Evolutionary conservation across 148 eudicot genomes (phyloP).

Genomic region (Fagopyrum tataricum): DNA sequence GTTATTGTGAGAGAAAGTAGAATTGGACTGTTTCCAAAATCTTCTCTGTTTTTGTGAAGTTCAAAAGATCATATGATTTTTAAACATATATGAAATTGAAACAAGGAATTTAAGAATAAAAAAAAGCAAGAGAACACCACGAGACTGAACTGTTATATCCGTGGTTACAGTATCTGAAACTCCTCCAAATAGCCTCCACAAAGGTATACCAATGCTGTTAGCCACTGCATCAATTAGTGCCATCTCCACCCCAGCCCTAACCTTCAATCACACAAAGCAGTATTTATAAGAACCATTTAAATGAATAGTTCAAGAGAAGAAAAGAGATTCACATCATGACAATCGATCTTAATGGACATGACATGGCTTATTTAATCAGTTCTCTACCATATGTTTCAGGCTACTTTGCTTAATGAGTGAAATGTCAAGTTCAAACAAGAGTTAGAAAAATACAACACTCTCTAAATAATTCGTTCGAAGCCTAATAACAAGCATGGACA

Average conservation of each 20-base stretch:
- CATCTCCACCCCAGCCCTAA: conserved; percentile 95
- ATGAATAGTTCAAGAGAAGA: not conserved
- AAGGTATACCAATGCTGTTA: conserved; percentile 60
- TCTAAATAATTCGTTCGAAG: not conserved
- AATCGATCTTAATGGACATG: not conserved
- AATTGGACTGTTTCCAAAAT: not conserved
- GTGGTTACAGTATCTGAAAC: conserved; percentile 60
- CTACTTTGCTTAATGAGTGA: not conserved
- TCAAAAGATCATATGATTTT: not conserved
- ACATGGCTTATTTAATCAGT: not conserved
- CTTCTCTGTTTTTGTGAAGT: not conserved
- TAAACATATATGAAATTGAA: not conserved
- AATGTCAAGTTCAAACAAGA: not conserved
- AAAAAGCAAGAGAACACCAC: not conserved
- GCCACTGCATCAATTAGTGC: conserved; percentile 91
- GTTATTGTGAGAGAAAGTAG: not conserved
- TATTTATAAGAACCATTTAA: not conserved
- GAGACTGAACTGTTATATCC: conserved; percentile 68
- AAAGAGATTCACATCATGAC: not conserved
- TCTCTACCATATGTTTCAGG: not conserved
- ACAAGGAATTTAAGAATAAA: not conserved
- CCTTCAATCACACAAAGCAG: conserved; percentile 35
- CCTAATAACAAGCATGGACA: not conserved
- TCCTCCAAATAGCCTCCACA: conserved; percentile 90
- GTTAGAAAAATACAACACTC: not conserved